Base-by-base conservation (phyloP, 164 flowering plant genomes). In the Dillenia suffruticosa region DNA sequence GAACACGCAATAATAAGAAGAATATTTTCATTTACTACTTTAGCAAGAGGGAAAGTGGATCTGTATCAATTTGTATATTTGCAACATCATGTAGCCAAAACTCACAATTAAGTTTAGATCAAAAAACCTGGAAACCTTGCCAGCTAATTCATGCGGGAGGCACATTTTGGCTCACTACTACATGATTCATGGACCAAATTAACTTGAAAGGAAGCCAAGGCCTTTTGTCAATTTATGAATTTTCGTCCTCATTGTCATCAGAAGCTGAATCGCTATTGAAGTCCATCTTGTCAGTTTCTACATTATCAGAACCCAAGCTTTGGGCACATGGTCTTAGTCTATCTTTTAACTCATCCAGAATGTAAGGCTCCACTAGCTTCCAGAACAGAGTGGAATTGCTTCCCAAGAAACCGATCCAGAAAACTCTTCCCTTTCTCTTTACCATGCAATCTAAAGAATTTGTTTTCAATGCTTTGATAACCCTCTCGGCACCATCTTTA, bases 341-440 rank as follows among this genome's bases (percentile, higher is more conserved):
- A 49, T 77, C 78, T 70, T 72, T 83, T 49, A 90, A 45, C 58
- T 79, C 88, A 50, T 77, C 87, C 12, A 84, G 53, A 61, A 92
- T 62, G 68, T 84, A 83, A 19, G 96, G 94, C 62, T 91, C 96
- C 0, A 72, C 70, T 72, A 94, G 56, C 70, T 86, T 77, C 97
- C 96, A 86, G 54, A 91, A 85, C 84, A 72, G 73, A 2, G 59
- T 49, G 9, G 96, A 79, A 72, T 85, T 79, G 68, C 70, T 77
- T 51, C 86, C 96, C 26, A 77, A 75, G 63, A 92, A 82, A 44
- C 96, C 99, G 51, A 95, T 78, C 97, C 99, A 95, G 63, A 76
- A 92, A 22, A 79, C 78, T 58, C 61, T 76, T 43, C 94, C 92
- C 64, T 83, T 91, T 61, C 71, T 80, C 75, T 85, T 92, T 12